Evolutionary conservation across 805 yeast genomes (phyloP).

Genomic region (Tetrapisispora phaffii): DNA sequence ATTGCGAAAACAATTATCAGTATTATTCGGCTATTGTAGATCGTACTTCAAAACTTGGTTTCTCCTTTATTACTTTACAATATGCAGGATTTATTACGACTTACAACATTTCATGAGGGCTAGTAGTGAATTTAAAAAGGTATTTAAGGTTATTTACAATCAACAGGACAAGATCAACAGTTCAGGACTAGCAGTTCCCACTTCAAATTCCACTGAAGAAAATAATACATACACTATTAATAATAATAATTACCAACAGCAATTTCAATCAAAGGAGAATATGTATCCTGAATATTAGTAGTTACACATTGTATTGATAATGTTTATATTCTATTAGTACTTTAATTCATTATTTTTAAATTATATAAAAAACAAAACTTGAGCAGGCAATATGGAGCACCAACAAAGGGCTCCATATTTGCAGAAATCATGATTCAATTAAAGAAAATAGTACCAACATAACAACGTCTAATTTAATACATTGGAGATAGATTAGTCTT

Average conservation of each 20-base stretch:
- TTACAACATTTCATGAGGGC: conserved; percentile 12
- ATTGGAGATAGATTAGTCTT: no score
- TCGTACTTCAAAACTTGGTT: conserved; percentile 15
- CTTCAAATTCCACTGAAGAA: background rate
- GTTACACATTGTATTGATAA: background rate
- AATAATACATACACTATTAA: background rate
- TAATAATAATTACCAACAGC: background rate
- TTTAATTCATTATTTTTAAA: no score
- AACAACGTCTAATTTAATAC: no score
- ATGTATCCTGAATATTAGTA: background rate
- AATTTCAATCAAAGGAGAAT: background rate
- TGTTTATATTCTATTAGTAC: background rate
- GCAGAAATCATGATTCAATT: no score
- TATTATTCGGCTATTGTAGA: conserved; percentile 7
- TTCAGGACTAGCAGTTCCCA: background rate
- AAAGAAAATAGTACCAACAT: no score
- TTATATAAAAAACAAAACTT: background rate
- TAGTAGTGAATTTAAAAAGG: conserved; percentile 13
- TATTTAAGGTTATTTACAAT: conserved; percentile 1
- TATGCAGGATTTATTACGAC: conserved; percentile 13
- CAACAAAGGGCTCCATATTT: no score
- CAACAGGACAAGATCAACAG: background rate
- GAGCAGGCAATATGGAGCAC: background rate
- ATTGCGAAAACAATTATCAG: conserved; percentile 9
- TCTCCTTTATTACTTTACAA: conserved; percentile 13